Percentiles rank a stretch among this genome's conserved stretches.
Conservation (phyloP, 164 flowering plant species). For the Tetracentron sinense region DNA sequence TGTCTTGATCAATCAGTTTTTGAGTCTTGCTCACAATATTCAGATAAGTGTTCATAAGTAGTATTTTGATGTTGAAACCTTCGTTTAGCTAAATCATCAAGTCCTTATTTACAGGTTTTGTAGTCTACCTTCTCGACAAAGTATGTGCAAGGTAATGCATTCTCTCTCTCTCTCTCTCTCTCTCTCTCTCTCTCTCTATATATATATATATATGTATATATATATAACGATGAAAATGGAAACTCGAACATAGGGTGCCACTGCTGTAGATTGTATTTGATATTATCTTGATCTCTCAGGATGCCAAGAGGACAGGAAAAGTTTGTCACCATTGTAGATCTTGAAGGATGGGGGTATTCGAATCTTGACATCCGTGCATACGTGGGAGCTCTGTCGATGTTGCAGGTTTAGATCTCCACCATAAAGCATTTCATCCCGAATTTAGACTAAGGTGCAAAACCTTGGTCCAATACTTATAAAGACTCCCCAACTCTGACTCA, state of each 20-base stretch:
- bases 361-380: conserved; percentile 67
- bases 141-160: conserved; percentile 59
- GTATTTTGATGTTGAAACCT: neutral
- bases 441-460: neutral
- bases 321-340: conserved; percentile 56
- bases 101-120: conserved; percentile 46
- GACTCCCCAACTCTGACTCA: neutral
- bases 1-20: too few species aligned
- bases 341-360: conserved; percentile 78
- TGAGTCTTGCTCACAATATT: neutral
- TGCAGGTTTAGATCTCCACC: conserved; percentile 51
- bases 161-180: too few species aligned
- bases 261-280: neutral
- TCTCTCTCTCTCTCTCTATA: too few species aligned
- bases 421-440: neutral
- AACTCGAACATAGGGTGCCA: neutral
- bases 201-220: too few species aligned
- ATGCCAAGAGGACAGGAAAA: conserved; percentile 67
- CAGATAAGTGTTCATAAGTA: neutral
- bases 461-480: too few species aligned
- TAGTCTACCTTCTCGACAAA: conserved; percentile 57
- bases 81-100: neutral
- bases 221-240: too few species aligned
- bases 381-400: conserved; percentile 51
- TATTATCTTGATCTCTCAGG: conserved; percentile 33